Evolutionary conservation across 2,329 filamentous ascomycete genomes (phyloP).

Genomic region (Trichoderma koningiopsis): DNA sequence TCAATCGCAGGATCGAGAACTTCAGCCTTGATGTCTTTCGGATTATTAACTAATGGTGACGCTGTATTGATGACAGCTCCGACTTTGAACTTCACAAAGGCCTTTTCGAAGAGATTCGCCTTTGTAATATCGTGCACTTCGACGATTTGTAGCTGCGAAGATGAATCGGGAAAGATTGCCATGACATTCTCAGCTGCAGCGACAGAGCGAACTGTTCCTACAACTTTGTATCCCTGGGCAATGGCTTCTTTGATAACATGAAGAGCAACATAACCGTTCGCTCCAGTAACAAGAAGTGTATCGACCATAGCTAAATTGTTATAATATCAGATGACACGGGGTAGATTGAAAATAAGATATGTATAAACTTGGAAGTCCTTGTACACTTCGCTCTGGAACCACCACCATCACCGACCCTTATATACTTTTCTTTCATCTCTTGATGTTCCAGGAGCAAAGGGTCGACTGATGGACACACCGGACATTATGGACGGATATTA

Average conservation of each 20-base stretch:
- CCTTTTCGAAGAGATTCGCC: neutral
- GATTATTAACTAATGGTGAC: neutral
- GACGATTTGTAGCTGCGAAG: neutral
- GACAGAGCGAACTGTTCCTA: neutral
- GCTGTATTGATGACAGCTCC: neutral
- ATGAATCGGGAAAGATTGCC: neutral
- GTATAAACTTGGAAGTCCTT: neutral
- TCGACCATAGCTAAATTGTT: neutral
- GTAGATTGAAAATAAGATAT: neutral
- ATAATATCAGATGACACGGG: neutral
- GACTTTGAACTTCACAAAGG: neutral
- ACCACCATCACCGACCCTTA: too few relatives aligned
- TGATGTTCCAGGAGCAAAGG: neutral
- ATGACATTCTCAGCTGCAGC: neutral
- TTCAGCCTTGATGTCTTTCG: neutral
- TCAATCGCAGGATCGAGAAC: neutral
- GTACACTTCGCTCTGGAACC: neutral
- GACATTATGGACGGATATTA: neutral
- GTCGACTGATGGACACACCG: neutral
- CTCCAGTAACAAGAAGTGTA: slow-evolving; percentile 1
- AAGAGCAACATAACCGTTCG: neutral
- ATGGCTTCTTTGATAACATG: neutral
- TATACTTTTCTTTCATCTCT: neutral
- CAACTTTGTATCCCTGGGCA: neutral
- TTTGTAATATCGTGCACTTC: neutral